A percentile compares a stretch with the other conserved stretches of the same genome.
Evolutionary conservation across 2,329 filamentous ascomycete species (phyloP).

Genomic region (Phyllosticta capitalensis): DNA sequence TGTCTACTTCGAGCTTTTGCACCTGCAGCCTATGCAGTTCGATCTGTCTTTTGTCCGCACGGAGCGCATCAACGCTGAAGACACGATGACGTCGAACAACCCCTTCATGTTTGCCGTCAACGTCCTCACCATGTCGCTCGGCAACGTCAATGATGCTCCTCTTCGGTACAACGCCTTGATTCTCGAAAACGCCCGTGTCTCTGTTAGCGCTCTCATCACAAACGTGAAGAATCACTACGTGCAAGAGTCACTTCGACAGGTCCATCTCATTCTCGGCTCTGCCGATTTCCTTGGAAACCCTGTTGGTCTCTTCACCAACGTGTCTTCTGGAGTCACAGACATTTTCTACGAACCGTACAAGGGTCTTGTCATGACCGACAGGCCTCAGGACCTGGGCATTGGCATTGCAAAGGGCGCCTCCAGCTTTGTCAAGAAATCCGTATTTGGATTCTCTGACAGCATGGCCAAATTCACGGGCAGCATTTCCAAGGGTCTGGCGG

Average conservation of each 20-base stretch:
- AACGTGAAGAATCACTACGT: constrained; percentile 93
- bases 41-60: constrained; percentile 96
- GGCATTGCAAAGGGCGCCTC: constrained; percentile 95
- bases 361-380: constrained; percentile 89
- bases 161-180: constrained; percentile 88
- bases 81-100: constrained; percentile 78
- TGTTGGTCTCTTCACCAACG: constrained; percentile 94
- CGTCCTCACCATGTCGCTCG: constrained; percentile 97
- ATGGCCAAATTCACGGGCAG: constrained; percentile 97
- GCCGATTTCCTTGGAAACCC: constrained; percentile 97
- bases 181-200: constrained; percentile 89
- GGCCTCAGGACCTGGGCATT: constrained; percentile 86
- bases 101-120: constrained; percentile 99
- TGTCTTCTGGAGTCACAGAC: constrained; percentile 92
- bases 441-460: constrained; percentile 94
- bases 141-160: constrained; percentile 96
- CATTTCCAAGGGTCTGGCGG: constrained; percentile 91
- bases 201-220: constrained; percentile 69
- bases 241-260: constrained; percentile 88
- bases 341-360: constrained; percentile 99
- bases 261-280: constrained; percentile 94
- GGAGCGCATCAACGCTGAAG: constrained; percentile 90
- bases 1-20: constrained; percentile 95
- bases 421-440: constrained; percentile 96
- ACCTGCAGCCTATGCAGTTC: constrained; percentile 96